Base-by-base conservation (phyloP, 345 rosid species). In the thale cress (Arabidopsis thaliana) region DNA sequence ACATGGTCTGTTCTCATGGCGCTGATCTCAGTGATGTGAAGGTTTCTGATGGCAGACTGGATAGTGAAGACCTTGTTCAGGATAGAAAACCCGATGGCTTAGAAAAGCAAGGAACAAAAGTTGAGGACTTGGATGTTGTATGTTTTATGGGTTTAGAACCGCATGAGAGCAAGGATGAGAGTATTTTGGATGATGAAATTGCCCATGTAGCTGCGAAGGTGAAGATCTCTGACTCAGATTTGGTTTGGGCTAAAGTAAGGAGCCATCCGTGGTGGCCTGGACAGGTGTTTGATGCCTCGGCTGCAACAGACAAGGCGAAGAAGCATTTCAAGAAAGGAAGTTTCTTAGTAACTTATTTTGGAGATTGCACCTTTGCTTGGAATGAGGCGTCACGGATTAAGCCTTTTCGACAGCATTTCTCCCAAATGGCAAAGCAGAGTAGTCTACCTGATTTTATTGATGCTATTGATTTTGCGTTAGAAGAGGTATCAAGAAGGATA, bases 261-360 rank as follows among this genome's bases (percentile, higher is more conserved):
- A 88, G 96, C 78, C 93, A 91, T 82, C 97, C 96, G 0, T 93
- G 98, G 98, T 91, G 98, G 97, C 97, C 96, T 4, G 96, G 91
- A 50, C 95, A 89, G 79, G 80, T 88, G 65, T 81, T 87, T 82
- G 88, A 86, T 66, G 59, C 69, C 76, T 83, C 85, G 4, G 88
- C 67, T 46, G 87, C 88, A 3, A 74, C 93, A n/a, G 59, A 75
- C n/a, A 76, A 81, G 79, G 95, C 96, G 1, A 81, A 77, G 72
- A 83, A 88, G 82, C 65, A 90, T 69, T 85, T 75, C 66, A 90
- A 82, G 78, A 88, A 81, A 80, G 85, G 80, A 6, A 58, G 82
- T 44, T 80, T 69, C 71, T 80, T 91, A 67, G 76, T 93, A 28
- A 90, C 87, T 1, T 89, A 88, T 74, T 88, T 88, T 63, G 93